Conservation (phyloP, 2,329 filamentous ascomycete genomes). For the Colletotrichum horii region DNA sequence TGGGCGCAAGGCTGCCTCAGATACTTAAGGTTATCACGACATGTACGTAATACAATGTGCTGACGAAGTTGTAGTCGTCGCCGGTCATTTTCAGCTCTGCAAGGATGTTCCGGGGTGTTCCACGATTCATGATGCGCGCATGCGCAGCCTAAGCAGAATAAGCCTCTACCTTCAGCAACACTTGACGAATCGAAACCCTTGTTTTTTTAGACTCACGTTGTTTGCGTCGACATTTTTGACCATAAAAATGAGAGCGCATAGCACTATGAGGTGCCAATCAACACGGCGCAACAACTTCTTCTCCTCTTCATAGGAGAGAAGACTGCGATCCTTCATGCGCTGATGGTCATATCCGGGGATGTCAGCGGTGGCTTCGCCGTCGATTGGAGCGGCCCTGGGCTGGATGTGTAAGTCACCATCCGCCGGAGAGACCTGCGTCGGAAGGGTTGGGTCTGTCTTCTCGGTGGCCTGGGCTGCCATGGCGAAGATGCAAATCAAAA, state of each 20-base stretch:
- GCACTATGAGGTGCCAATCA: constrained; percentile 28
- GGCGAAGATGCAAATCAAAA: neutral
- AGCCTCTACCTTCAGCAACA: neutral
- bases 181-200: neutral
- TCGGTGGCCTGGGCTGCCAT: neutral
- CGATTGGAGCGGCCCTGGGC: neutral
- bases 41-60: constrained; percentile 37
- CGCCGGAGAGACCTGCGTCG: neutral
- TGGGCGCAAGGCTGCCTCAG: no score
- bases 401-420: neutral
- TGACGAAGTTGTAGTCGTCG: constrained; percentile 44
- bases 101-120: constrained; percentile 44
- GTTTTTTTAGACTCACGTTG: constrained; percentile 27
- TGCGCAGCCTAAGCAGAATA: neutral
- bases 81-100: constrained; percentile 41
- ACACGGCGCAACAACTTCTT: constrained; percentile 28
- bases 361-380: neutral
- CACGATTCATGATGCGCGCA: constrained; percentile 44
- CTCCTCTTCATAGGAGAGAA: constrained; percentile 23
- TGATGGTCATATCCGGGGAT: neutral
- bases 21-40: no score
- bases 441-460: neutral
- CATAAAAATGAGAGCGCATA: constrained; percentile 42
- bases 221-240: constrained; percentile 44
- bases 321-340: neutral